These are phyloP conservation scores for Fagopyrum esculentum DNA, from an alignment of 148 eudicot genomes.

Conservation along the genomic window DNA sequence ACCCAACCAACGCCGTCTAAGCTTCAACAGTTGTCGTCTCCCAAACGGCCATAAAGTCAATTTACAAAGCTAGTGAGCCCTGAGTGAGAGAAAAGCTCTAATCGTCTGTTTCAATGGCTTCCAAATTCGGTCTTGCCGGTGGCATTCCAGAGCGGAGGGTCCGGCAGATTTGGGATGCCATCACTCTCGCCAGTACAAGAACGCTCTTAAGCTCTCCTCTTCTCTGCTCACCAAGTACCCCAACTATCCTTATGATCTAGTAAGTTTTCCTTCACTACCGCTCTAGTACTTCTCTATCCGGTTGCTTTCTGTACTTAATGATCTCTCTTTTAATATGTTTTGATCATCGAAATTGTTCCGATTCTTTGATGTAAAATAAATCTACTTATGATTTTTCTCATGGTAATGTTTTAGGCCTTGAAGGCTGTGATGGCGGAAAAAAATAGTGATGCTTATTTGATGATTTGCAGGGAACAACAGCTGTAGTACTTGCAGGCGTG, in stretches of 20 bases:
- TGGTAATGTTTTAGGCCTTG: conserved; percentile 35
- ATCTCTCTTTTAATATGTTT: background rate
- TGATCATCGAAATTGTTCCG: background rate
- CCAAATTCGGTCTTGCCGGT: too few species aligned
- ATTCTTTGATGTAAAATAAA: background rate
- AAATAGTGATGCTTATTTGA: background rate
- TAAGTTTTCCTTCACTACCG: conserved; percentile 18
- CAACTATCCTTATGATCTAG: conserved; percentile 69
- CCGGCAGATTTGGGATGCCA: too few species aligned
- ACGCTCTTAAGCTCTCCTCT: conserved; percentile 63
- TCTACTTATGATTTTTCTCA: background rate
- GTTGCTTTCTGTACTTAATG: background rate
- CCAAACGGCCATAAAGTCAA: background rate
- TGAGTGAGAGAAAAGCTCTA: background rate
- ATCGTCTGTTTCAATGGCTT: too few species aligned
- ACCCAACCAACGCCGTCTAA: conserved; percentile 1
- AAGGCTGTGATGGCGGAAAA: conserved; percentile 68
- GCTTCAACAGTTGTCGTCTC: background rate
- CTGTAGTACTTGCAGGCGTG: conserved; percentile 85
- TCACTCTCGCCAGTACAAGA: conserved; percentile 48
- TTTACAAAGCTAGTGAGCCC: background rate
- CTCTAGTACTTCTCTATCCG: background rate
- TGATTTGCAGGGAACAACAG: conserved; percentile 71
- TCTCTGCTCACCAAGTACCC: conserved; percentile 68
- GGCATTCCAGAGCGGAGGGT: too few species aligned